Evolutionary conservation across 257 asterid genomes (phyloP), one percentile per base, ranked within the genome.

Genomic region (Coffea canephora): DNA sequence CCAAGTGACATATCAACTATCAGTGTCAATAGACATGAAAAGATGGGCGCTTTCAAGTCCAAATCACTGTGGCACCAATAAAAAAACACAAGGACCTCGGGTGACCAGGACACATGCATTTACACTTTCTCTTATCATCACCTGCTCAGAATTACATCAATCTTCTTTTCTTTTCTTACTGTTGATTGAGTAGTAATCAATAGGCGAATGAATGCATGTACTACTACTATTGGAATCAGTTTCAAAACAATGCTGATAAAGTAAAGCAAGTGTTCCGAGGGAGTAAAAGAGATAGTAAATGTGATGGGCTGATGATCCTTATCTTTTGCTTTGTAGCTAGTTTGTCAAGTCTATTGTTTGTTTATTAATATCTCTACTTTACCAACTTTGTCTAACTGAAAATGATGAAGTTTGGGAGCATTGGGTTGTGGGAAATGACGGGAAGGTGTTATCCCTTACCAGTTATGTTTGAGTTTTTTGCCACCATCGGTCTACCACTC

Each of bases 11-110:
- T 85, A 89, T 91, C 98, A 94, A 93, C 85, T 80, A 94, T 92
- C 97, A 89, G 79, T 90, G 94, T 94, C 98, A 91, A 90, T 87
- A 81, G 96, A 95, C 98, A 93, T 90, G 98, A 95, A 91, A 93
- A 93, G 98, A 95, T 91, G 95, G 98, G 97, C 85, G 90, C 96
- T 90, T 91, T 95, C 98, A 93, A 82, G 94, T 95, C 96, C 82
- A 78, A 86, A 87, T 90, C 98, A 93, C 94, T 94, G 92, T 90
- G 90, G 70, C 95, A 87, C 94, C 95, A 86, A 79, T 87, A 87
- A 83, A 23, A 23, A 69, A 64, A 55, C 64, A 73, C 19, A 73
- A 77, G 78, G 64, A 50, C 69, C 71, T 70, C 18, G 69, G 76
- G 59, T 79, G 74, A 59, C 76, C 67, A 68, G 45, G 81, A 83